Base-by-base conservation (phyloP, 2,329 filamentous ascomycete genomes). In the Helotiales sp. region DNA sequence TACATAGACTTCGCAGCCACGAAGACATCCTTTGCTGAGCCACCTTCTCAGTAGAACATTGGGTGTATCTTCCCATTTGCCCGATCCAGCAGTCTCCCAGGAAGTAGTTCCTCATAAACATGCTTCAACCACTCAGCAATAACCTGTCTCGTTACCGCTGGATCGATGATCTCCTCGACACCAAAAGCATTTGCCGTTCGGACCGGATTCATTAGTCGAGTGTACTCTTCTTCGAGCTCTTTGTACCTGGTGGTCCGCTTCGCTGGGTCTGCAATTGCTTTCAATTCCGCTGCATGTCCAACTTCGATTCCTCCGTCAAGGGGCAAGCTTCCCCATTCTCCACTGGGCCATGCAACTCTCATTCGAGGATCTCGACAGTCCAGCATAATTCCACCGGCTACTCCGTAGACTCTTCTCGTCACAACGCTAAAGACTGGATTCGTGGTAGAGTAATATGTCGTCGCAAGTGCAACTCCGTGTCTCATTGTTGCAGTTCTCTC, bases 261-360 rank as follows among this genome's bases (percentile, higher is more conserved):
- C 0, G 81, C 81, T 25, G 75, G 66, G 53, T 77, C 79, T 56
- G 80, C 77, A 27, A 80, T 80, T 61, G 83, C 77, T 58, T 78
- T 80, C 58, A 87, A 68, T 63, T 87, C 84, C 55, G 81, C 79
- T 1, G 81, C 76, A 70, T 88, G 85, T 0, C 79, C 83, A 8
- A 86, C 84, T 63, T 88, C 84, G 31, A 88, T 86, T 0, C 85
- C 85, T 1, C 84, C 85, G 54, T 85, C 83, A 0, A 87, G 72
- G 0, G 85, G 85, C 5, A 88, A 68, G 12, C 79, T 83, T 0
- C 84, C 84, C 82, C 83, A 87, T 62, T 84, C 77, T 0, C 84
- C 83, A 33, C 78, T 82, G 0, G 85, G 85, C 85, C 85, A 88
- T 5, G 83, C 83, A 12, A 87, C 78, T 46, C 83, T 78, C 75